Conservation (phyloP, 768 basidiomycete species). For the Phanerochaete carnosa region DNA sequence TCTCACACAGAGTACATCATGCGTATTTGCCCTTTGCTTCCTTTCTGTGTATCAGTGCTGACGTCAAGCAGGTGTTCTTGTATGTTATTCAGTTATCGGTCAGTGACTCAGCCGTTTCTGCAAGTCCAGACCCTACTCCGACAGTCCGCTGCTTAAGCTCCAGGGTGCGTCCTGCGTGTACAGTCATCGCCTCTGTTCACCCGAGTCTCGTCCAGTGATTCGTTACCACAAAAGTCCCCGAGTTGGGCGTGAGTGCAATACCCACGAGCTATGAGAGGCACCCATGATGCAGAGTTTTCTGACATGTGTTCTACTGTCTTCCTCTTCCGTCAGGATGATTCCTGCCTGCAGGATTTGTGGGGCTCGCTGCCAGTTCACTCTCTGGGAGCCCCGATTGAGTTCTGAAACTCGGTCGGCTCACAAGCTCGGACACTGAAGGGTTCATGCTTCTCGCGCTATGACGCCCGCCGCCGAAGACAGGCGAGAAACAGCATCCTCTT, state of each 20-base stretch:
- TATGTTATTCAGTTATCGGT: background rate
- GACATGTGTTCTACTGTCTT: background rate
- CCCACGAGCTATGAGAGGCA: background rate
- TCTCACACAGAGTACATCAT: background rate
- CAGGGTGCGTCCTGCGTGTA: background rate
- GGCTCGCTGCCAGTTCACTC: background rate
- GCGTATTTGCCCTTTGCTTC: background rate
- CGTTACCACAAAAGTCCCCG: background rate
- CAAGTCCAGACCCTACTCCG: background rate
- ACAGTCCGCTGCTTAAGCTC: background rate
- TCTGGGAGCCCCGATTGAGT: background rate
- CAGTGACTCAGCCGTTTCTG: background rate
- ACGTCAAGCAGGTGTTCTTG: background rate
- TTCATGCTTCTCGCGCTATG: background rate
- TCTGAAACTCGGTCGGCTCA: background rate
- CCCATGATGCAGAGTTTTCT: background rate
- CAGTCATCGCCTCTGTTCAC: background rate
- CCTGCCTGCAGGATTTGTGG: background rate
- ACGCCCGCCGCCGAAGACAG: background rate
- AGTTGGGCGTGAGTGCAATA: background rate
- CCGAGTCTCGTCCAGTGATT: background rate
- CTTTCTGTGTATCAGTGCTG: background rate
- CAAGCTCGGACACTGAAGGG: background rate
- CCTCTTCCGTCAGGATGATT: background rate
- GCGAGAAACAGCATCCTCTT: background rate